These are phyloP conservation scores for Wickerhamiella shivajii DNA, from an alignment of 805 yeast species.

Conservation along the genomic window DNA sequence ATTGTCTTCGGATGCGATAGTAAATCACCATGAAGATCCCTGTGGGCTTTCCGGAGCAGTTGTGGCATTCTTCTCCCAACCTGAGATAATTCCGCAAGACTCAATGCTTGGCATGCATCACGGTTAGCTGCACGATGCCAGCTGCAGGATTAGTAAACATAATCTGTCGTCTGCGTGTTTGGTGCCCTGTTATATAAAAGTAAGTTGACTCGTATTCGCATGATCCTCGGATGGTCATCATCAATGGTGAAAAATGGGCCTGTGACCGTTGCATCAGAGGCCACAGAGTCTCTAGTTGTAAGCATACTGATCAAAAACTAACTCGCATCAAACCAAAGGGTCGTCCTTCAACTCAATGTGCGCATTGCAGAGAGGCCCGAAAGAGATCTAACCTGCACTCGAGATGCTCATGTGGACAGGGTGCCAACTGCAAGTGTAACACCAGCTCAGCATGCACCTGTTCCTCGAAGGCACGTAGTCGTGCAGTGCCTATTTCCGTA, in stretches of 20 bases:
- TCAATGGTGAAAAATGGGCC: conserved; percentile 89
- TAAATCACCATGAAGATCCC: too few relatives aligned
- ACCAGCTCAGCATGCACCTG: conserved; percentile 6
- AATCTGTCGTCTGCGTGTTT: too few relatives aligned
- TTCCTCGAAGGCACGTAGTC: conserved; percentile 9
- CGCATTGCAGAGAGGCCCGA: conserved; percentile 43
- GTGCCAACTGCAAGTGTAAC: conserved; percentile 6
- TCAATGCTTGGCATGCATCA: too few relatives aligned
- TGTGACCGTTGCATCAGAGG: conserved; percentile 95
- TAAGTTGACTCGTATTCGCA: too few relatives aligned
- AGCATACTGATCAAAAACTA: conserved; percentile 80
- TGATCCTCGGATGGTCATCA: conserved; percentile 79
- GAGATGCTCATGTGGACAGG: conserved; percentile 24
- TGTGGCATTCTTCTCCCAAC: too few relatives aligned
- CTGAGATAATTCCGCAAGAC: too few relatives aligned
- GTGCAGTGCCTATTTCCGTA: too few relatives aligned
- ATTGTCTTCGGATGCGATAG: too few relatives aligned
- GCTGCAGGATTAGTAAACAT: too few relatives aligned
- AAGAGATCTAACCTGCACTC: conserved; percentile 16
- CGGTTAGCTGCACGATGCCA: too few relatives aligned
- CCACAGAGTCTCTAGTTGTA: conserved; percentile 87
- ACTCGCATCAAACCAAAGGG: conserved; percentile 95
- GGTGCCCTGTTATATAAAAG: too few relatives aligned
- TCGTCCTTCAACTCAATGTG: conserved; percentile 84
- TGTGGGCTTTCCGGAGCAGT: too few relatives aligned